Percentiles rank a stretch among this genome's conserved stretches.
Conservation (phyloP, 768 basidiomycete species). For the Boletus reticulatus region DNA sequence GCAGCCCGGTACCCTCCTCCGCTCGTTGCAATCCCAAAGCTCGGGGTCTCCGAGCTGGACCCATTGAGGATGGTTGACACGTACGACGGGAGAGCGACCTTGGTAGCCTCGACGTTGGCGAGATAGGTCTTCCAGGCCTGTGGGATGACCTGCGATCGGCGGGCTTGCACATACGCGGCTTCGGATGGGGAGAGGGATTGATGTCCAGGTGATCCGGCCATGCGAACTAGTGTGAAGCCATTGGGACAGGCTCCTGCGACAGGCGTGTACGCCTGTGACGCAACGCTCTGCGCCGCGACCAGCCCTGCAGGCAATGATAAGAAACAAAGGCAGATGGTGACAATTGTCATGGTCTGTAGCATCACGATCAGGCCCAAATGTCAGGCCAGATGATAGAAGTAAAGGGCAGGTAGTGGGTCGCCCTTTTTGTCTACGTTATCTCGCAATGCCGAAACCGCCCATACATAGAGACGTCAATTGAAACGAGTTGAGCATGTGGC, state of each 20-base stretch:
- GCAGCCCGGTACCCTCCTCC: conserved; percentile 60
- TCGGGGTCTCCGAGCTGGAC: conserved; percentile 26
- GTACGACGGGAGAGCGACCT: conserved; percentile 32
- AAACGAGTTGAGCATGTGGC: no score
- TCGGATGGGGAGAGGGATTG: conserved; percentile 39
- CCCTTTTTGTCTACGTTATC: no score
- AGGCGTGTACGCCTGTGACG: conserved; percentile 27
- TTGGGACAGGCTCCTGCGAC: conserved; percentile 16
- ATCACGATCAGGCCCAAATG: not conserved
- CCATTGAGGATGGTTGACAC: conserved; percentile 31
- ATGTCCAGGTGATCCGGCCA: conserved; percentile 16
- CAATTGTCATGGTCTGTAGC: not conserved
- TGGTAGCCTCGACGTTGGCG: conserved; percentile 33
- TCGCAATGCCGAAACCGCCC: no score
- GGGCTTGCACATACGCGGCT: conserved; percentile 34
- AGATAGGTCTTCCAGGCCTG: conserved; percentile 41
- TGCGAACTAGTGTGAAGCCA: conserved; percentile 29
- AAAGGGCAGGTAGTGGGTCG: no score
- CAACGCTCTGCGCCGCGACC: conserved; percentile 16
- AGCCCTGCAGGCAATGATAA: conserved; percentile 1
- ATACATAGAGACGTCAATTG: no score
- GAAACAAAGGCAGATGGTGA: conserved; percentile 9
- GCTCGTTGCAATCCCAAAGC: conserved; percentile 49
- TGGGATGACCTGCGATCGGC: conserved; percentile 35
- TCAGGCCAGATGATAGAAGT: not conserved